phyloP scores from a whole-genome alignment of 2,329 filamentous ascomycete genomes.

The Chrysoporthe puriensis region DNA sequence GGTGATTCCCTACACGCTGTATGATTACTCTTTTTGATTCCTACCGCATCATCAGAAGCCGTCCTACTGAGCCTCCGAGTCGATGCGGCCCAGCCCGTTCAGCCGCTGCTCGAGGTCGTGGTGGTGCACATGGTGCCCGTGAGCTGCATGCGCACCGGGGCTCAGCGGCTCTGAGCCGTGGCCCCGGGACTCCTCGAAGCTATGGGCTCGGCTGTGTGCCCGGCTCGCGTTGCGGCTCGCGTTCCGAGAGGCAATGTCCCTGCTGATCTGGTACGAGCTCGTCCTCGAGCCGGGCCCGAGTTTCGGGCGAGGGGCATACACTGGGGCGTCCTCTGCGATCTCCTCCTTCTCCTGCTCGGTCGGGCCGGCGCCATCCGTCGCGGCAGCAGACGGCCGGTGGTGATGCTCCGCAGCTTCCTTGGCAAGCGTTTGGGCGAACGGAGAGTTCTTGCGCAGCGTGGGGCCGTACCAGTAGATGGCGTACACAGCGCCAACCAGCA shows the following conservation, averaged over 20 bases:
- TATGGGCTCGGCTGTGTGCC: conserved; percentile 19
- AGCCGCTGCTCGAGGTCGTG: conserved; percentile 23
- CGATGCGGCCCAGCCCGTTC: conserved; percentile 24
- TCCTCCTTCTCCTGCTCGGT: conserved; percentile 14
- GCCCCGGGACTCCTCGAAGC: conserved; percentile 22
- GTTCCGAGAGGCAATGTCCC: conserved; percentile 15
- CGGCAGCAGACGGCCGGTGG: conserved; percentile 5
- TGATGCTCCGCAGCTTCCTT: conserved; percentile 32
- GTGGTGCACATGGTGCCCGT: conserved; percentile 14
- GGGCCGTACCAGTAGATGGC: conserved; percentile 70
- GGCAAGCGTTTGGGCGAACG: conserved; percentile 67
- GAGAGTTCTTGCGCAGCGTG: conserved; percentile 60
- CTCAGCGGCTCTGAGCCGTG: conserved; percentile 11
- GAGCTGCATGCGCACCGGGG: conserved; percentile 9
- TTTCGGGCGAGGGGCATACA: conserved; percentile 13
- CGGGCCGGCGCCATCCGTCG: background rate
- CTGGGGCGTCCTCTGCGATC: conserved; percentile 1
- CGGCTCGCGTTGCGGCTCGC: conserved; percentile 23
- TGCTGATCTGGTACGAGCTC: conserved; percentile 24
- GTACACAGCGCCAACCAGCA: conserved; percentile 67
- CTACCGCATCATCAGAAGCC: background rate
- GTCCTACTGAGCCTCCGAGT: conserved; percentile 26
- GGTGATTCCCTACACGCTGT: background rate
- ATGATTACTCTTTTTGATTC: background rate
- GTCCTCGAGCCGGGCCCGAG: conserved; percentile 24